These are phyloP conservation scores for Suzukiozyma palmioleophila DNA, from an alignment of 1,139 yeast species.

Conservation along the genomic window DNA sequence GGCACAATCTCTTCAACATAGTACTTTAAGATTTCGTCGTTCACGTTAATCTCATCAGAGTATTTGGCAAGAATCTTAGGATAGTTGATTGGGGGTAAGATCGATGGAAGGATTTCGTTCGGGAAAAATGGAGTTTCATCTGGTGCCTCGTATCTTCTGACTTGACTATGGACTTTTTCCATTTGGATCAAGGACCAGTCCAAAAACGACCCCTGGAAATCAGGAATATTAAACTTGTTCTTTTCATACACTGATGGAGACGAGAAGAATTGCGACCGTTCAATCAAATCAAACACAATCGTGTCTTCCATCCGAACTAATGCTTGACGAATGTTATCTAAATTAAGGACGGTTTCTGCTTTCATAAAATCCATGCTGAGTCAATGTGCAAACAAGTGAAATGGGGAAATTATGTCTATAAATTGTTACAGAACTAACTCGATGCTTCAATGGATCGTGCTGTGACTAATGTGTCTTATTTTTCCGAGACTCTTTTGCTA, in stretches of 20 bases:
- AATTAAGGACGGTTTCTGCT: slow-evolving; percentile 77
- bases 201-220: slow-evolving; percentile 70
- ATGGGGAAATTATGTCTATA: background rate
- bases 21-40: slow-evolving; percentile 57
- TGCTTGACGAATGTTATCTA: slow-evolving; percentile 78
- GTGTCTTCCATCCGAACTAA: slow-evolving; percentile 94
- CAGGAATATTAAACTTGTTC: slow-evolving; percentile 56
- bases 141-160: slow-evolving; percentile 90
- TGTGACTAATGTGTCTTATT: background rate
- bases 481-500: background rate
- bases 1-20: slow-evolving; percentile 77
- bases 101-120: slow-evolving; percentile 54
- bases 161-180: slow-evolving; percentile 77
- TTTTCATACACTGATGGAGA: slow-evolving; percentile 71
- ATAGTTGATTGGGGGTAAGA: slow-evolving; percentile 74
- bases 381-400: background rate
- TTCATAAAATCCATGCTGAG: slow-evolving; percentile 73
- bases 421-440: too few relatives aligned
- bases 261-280: slow-evolving; percentile 80
- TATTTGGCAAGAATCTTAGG: slow-evolving; percentile 76
- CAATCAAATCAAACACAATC: slow-evolving; percentile 86
- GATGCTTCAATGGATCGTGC: background rate
- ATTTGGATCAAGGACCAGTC: slow-evolving; percentile 80
- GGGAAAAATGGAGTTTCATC: slow-evolving; percentile 95
- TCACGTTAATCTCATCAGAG: slow-evolving; percentile 72